Evolutionary conservation across 2,329 filamentous ascomycete genomes (phyloP), one percentile per base, ranked within the genome.

Genomic region (Thelonectria olida): DNA sequence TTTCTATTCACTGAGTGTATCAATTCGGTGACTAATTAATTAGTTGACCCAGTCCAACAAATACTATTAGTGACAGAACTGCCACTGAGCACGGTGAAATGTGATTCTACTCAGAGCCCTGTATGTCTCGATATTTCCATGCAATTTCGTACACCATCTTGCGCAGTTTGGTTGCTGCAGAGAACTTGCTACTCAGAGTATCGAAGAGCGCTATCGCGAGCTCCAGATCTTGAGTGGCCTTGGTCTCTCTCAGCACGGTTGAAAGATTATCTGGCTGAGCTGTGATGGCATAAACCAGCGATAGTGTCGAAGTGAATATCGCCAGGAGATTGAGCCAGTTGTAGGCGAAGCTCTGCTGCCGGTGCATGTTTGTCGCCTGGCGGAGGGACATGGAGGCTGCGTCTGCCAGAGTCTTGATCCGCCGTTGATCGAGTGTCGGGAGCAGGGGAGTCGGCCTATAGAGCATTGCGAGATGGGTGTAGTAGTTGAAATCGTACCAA

Each of bases 401-500:
- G 12, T 75, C 75, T 1, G 72, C 75, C 4, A 82, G 72, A 0
- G 76, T 70, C 42, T 76, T 76, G 36, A 82, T 73, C 34, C 74
- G 73, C 5, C 66, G 51, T 8, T 71, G 53, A 58, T 79, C 75
- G 22, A 80, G 66, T 1, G 72, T 73, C 2, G 80, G 80, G 20
- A 73, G 78, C 0, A 81, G 61, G 1, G 80, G 79, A 1, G 80
- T 81, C 1, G 80, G 81, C 3, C 80, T 71, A 63, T 82, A 82
- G 4, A 83, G 67, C 69, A 80, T 77, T 12, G 76, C 76, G 1
- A 82, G 66, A 49, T 83, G 80, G 0, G 76, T 80, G 62, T 82
- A 82, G 64, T 80, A 82, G 66, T 83, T 83, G 44, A 81, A 76
- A 54, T 82, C 80, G 63, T 79, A 82, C 81, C 80, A 83, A 56